Evolutionary conservation across 768 basidiomycete species (phyloP), one percentile per base, ranked within the genome.

Genomic region (Lentinula raphanica): DNA sequence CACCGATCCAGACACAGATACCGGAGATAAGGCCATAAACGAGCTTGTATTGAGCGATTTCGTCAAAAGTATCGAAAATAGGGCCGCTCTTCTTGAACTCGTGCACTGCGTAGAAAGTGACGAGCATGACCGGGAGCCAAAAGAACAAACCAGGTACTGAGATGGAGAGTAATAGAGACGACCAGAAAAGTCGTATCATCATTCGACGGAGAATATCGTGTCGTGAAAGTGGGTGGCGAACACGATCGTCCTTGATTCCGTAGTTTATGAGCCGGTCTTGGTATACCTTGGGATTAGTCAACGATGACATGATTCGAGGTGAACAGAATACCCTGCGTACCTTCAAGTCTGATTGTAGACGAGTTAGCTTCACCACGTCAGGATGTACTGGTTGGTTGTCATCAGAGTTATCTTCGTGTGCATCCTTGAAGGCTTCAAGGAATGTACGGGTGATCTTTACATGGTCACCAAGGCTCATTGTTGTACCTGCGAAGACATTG

Each of bases 31-130:
- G 78, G 9, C 93, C 93, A 64, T 91, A 92, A 21, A 87, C 82
- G 54, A 94, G 84, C 68, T 93, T 94, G 71, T 91, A 90, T 67
- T 94, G 90, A 11, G 92, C 90, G 61, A 94, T 91, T 68, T 94
- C 92, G 65, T 94, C 92, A 80, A 84, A 92, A 0, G 90, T 92
- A 66, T 94, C 89, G 75, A 87, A 89, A 36, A 89, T 79, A 0
- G 90, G 90, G 0, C 92, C 92, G 0, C 81, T 86, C 72, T 85
- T 87, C 71, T 88, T 90, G 77, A 90, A 90, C 62, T 85, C 84
- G 64, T 79, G 81, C 21, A 88, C 88, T 2, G 82, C 87, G 64
- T 82, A 79, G 62, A 84, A 82, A 1, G 90, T 88, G 19, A 85
- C 84, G 53, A 74, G 62, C 64, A 94, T 92, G 13, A 94, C 76